Evolutionary conservation across 345 rosid species (phyloP).

Genomic region (Psidium friedrichsthalianum): DNA sequence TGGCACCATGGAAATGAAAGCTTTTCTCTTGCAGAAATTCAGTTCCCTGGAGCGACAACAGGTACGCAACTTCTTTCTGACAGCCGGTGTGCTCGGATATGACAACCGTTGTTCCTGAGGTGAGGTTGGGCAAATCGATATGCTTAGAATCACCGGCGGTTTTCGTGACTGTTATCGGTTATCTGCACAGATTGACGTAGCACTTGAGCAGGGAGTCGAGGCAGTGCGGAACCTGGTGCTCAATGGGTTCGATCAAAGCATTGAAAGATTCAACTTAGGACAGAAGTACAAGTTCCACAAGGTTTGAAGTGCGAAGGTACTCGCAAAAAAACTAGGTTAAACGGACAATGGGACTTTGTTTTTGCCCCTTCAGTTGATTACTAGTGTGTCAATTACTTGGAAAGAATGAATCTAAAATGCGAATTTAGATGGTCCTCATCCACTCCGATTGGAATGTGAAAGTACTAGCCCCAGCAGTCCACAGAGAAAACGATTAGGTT

Average conservation of each 20-base stretch:
- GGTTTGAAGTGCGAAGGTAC: slow-evolving; percentile 10
- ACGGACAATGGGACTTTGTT: background rate
- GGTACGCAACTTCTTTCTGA: slow-evolving; percentile 10
- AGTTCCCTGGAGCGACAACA: slow-evolving; percentile 57
- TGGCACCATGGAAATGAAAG: slow-evolving; percentile 86
- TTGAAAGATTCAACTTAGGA: slow-evolving; percentile 58
- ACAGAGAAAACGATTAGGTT: background rate
- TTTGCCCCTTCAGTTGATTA: background rate
- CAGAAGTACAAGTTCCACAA: slow-evolving; percentile 75
- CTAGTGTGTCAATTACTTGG: background rate
- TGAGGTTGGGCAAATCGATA: background rate
- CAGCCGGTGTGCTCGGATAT: background rate
- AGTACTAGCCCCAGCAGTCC: background rate
- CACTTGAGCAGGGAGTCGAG: slow-evolving; percentile 59
- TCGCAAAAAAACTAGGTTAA: background rate
- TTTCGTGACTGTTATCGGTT: background rate
- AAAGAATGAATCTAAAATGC: background rate
- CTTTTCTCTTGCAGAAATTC: slow-evolving; percentile 81
- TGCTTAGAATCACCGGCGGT: background rate
- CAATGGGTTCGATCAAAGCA: slow-evolving; percentile 38
- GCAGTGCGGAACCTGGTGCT: slow-evolving; percentile 54
- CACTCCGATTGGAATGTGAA: background rate
- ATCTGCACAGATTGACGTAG: slow-evolving; percentile 41
- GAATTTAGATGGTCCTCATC: background rate
- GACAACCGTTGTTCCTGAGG: background rate